A percentile compares a stretch with the other conserved stretches of the same genome.
Evolutionary conservation across 306 rosid genomes (phyloP).

Genomic region (Vigna mungo): DNA sequence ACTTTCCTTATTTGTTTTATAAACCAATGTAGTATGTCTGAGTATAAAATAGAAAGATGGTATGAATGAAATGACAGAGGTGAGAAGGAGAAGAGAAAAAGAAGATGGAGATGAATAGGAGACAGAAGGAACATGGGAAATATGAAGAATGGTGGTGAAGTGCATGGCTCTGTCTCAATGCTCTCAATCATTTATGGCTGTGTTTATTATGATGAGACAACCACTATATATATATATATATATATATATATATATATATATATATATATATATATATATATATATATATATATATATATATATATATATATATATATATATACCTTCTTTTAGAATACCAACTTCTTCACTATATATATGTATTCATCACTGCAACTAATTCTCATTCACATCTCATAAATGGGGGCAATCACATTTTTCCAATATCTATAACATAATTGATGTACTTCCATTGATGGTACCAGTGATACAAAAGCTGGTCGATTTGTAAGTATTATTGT

Average conservation of each 20-base stretch:
- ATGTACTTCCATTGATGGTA: too few relatives aligned
- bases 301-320: too few relatives aligned
- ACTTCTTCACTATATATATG: not conserved
- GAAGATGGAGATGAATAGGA: constrained; percentile 34
- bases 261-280: too few relatives aligned
- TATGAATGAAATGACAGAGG: constrained; percentile 14
- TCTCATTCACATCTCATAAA: not conserved
- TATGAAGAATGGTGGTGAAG: constrained; percentile 1
- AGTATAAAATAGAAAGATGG: not conserved
- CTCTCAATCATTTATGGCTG: constrained; percentile 30
- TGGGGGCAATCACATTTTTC: too few relatives aligned
- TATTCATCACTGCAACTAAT: not conserved
- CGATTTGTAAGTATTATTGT: too few relatives aligned
- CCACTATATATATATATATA: too few relatives aligned
- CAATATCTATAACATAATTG: too few relatives aligned
- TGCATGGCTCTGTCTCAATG: constrained; percentile 12
- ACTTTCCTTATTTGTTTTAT: too few relatives aligned
- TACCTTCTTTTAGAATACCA: not conserved
- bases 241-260: too few relatives aligned
- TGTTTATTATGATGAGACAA: not conserved
- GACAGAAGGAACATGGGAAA: constrained; percentile 43
- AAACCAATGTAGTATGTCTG: too few relatives aligned
- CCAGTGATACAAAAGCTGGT: too few relatives aligned
- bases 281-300: too few relatives aligned
- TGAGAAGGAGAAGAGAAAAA: not conserved